A percentile compares a stretch with the other conserved stretches of the same genome.
Evolutionary conservation across 257 asterid species (phyloP).

Genomic region (Solanum chiquidenum): DNA sequence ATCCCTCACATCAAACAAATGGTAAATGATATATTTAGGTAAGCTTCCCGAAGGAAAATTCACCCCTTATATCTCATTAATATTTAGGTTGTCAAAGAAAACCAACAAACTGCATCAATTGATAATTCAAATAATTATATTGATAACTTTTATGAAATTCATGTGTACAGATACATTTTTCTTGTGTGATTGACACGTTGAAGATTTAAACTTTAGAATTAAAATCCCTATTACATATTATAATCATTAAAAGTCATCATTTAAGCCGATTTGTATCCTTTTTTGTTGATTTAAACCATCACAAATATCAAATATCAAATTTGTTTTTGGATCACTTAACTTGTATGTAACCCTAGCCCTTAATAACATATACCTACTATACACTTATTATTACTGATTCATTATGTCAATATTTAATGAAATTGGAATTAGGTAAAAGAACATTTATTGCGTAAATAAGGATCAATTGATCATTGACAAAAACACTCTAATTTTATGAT

Average conservation of each 20-base stretch:
- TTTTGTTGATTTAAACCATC: neutral
- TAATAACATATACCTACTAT: neutral
- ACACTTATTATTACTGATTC: neutral
- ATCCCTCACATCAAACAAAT: too few relatives aligned
- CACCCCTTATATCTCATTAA: too few relatives aligned
- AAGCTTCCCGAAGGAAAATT: too few relatives aligned
- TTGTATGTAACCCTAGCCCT: neutral
- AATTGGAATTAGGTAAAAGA: neutral
- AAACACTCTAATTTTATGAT: neutral
- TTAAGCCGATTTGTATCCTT: neutral
- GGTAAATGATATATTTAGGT: too few relatives aligned
- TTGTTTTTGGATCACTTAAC: neutral
- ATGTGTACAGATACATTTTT: neutral
- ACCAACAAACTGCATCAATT: too few relatives aligned
- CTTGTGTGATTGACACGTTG: neutral
- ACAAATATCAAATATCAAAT: neutral
- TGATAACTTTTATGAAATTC: neutral
- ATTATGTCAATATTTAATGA: neutral
- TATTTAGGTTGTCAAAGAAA: too few relatives aligned
- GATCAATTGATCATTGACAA: neutral
- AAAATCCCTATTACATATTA: neutral
- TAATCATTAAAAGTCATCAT: neutral
- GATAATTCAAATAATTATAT: neutral
- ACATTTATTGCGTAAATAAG: neutral
- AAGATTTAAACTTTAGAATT: neutral